Conservation (phyloP, 2,329 filamentous ascomycete genomes). For the Fusarium torreyae region DNA sequence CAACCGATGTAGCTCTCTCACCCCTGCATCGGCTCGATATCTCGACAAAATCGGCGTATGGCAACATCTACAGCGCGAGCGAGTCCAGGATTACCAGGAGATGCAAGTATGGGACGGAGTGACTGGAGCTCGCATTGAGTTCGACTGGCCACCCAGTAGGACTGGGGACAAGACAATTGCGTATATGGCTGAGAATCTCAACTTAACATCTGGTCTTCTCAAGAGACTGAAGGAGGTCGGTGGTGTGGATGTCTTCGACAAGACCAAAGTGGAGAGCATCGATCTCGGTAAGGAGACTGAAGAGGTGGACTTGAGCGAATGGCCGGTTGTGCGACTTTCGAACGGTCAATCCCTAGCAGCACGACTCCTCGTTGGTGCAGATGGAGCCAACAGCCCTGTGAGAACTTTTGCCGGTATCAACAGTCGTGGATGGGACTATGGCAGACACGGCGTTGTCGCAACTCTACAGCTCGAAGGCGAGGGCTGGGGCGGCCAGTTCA, state of each 20-base stretch:
- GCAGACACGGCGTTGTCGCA: conserved; percentile 90
- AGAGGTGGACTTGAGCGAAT: conserved; percentile 83
- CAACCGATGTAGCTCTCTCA: conserved; percentile 96
- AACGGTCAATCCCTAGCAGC: conserved; percentile 80
- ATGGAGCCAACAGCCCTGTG: conserved; percentile 95
- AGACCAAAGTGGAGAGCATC: conserved; percentile 85
- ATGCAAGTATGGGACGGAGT: conserved; percentile 99
- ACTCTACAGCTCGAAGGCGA: conserved; percentile 81
- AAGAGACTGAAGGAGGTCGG: conserved; percentile 79
- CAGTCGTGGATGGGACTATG: conserved; percentile 93
- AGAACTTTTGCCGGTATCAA: conserved; percentile 89
- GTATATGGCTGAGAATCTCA: conserved; percentile 96
- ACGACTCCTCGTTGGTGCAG: conserved; percentile 89
- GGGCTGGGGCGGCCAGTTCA: conserved; percentile 67
- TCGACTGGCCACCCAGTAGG: conserved; percentile 76
- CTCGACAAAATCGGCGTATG: conserved; percentile 88
- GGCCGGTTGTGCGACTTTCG: conserved; percentile 86
- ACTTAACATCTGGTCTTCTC: conserved; percentile 85
- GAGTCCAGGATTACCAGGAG: conserved; percentile 90
- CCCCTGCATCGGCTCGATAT: conserved; percentile 87
- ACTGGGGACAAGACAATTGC: conserved; percentile 78
- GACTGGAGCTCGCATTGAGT: conserved; percentile 87
- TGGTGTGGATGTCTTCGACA: conserved; percentile 79
- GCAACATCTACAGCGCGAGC: conserved; percentile 78
- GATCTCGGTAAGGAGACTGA: conserved; percentile 78